Evolutionary conservation across 164 flowering plant genomes (phyloP).

Genomic region (Kalanchoe fedtschenkoi): DNA sequence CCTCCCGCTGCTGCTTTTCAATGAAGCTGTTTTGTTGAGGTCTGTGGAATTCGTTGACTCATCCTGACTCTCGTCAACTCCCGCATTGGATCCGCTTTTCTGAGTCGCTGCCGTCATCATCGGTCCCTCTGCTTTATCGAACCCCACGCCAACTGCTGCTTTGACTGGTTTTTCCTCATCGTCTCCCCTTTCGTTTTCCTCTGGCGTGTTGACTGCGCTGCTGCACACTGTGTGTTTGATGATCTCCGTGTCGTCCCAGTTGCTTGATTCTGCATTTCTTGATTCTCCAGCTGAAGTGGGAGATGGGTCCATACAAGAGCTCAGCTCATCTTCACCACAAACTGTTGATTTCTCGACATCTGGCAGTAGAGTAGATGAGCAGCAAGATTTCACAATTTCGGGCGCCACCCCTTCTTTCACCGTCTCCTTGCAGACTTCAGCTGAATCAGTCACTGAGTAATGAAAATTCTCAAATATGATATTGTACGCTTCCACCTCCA

Average conservation of each 20-base stretch:
- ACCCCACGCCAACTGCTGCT: background rate
- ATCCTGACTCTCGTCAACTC: background rate
- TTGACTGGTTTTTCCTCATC: background rate
- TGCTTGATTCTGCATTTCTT: background rate
- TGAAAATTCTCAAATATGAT: slow-evolving; percentile 25
- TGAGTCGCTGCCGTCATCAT: background rate
- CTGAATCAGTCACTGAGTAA: slow-evolving; percentile 14
- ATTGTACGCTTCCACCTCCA: slow-evolving; percentile 34
- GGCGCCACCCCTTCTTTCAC: background rate
- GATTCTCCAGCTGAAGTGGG: background rate
- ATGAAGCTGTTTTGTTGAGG: background rate
- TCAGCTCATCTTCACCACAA: background rate
- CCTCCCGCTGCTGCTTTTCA: slow-evolving; percentile 7
- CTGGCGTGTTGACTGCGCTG: background rate
- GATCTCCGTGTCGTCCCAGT: background rate
- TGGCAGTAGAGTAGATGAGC: background rate
- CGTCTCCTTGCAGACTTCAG: slow-evolving; percentile 8
- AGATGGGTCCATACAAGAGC: too few species aligned
- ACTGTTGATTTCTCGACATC: background rate
- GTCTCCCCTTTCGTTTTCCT: slow-evolving; percentile 3
- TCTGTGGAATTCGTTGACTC: background rate
- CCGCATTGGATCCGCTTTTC: slow-evolving; percentile 23
- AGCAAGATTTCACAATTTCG: background rate
- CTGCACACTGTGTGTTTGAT: slow-evolving; percentile 3
- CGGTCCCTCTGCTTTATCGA: background rate